Conservation (phyloP, 2,329 filamentous ascomycete species). For the Ceratocystis smalleyi region DNA sequence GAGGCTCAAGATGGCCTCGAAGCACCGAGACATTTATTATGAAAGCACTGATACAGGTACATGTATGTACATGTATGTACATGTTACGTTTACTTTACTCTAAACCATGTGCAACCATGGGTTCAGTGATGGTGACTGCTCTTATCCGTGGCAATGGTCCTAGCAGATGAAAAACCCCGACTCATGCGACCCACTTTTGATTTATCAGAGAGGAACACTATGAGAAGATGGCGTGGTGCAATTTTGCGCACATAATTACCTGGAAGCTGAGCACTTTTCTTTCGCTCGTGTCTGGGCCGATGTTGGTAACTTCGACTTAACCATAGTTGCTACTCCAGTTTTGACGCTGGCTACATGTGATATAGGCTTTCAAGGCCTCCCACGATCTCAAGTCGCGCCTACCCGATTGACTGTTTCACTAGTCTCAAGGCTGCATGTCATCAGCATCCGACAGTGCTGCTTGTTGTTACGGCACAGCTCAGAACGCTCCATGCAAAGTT, state of each 20-base stretch:
- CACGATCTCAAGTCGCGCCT: background rate
- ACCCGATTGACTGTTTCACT: background rate
- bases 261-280: background rate
- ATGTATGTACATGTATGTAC: no score
- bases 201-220: background rate
- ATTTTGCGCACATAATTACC: background rate
- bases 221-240: background rate
- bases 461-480: background rate
- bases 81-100: background rate
- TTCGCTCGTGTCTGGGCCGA: background rate
- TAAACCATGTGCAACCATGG: background rate
- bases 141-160: background rate
- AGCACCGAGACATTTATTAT: no score
- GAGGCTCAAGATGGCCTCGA: background rate
- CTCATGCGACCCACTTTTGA: slow-evolving; percentile 1
- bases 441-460: background rate
- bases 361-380: background rate
- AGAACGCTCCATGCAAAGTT: background rate
- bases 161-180: background rate
- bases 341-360: background rate
- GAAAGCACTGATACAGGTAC: background rate
- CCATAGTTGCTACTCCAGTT: background rate
- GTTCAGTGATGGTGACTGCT: background rate
- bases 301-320: background rate
- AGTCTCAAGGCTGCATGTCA: background rate